Conservation (phyloP, 371 early-diverging fungal genomes). For the Nematocida ironsii region DNA sequence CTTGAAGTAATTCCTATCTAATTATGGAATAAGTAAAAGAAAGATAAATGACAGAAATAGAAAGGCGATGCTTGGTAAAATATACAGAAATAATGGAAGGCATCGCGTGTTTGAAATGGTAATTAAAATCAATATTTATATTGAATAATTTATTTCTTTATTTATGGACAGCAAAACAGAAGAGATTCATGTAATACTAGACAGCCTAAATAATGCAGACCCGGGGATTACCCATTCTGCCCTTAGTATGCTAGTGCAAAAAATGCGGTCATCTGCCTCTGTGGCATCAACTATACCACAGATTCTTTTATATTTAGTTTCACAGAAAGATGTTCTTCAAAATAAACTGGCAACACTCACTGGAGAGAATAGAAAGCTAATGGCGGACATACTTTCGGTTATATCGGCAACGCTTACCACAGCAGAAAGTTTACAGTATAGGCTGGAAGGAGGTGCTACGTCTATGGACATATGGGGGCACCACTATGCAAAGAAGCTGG, state of each 20-base stretch:
- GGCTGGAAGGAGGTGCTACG: slow-evolving; percentile 65
- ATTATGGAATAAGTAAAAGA: slow-evolving; percentile 10
- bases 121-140: slow-evolving; percentile 27
- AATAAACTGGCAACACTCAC: slow-evolving; percentile 35
- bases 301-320: slow-evolving; percentile 44
- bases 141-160: slow-evolving; percentile 50
- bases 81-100: background rate
- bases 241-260: slow-evolving; percentile 55
- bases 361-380: slow-evolving; percentile 50
- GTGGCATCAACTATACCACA: slow-evolving; percentile 47
- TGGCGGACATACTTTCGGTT: slow-evolving; percentile 67
- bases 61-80: background rate
- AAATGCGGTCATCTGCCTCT: slow-evolving; percentile 33
- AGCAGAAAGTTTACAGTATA: slow-evolving; percentile 57
- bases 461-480: slow-evolving; percentile 68
- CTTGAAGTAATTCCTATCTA: slow-evolving; percentile 21
- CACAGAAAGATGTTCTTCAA: slow-evolving; percentile 41
- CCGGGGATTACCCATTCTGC: slow-evolving; percentile 53
- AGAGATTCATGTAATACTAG: slow-evolving; percentile 54
- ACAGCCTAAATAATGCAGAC: slow-evolving; percentile 38
- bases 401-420: slow-evolving; percentile 60
- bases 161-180: slow-evolving; percentile 57
- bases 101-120: background rate
- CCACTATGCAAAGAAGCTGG: slow-evolving; percentile 67
- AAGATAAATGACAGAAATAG: background rate